Evolutionary conservation across 495 filamentous ascomycete genomes (phyloP), one percentile per base, ranked within the genome.

Genomic region (Bacidia rubella): DNA sequence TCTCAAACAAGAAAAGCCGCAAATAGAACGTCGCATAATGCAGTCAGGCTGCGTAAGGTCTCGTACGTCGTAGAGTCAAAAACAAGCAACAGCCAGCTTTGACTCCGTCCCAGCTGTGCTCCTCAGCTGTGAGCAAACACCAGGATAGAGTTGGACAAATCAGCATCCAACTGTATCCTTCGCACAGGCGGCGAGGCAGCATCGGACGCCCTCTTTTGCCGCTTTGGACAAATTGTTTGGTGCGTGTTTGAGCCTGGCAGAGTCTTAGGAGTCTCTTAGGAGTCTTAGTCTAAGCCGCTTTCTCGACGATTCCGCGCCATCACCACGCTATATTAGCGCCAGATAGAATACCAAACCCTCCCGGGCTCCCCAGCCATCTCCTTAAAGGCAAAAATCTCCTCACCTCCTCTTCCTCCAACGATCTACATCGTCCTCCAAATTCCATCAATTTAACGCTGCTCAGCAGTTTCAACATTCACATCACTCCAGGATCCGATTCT

Each of bases 301-400:
- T 35, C 15, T n/a, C n/a, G n/a, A n/a, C n/a, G n/a, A n/a, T n/a
- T n/a, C n/a, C n/a, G n/a, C n/a, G 19, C 41, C 41, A 22, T 22
- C 23, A 43, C 19, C 3, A 22, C 9, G 4, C 19, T 22, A 47
- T 47, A 47, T 47, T 47, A 22, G 20, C 2, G 24, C 3, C 15
- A 2, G n/a, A 12, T 3, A 47, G 24, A 47, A 47, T 21, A 21
- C 17, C 19, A 49, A 49, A 49, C 47, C 24, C 17, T 7, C 2
- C 1, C 4, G 2, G 12, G 43, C 15, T 21, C 21, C 47, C 47
- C 26, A 21, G 47, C 47, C 47, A 22, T 50, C 47, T 25, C 27
- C 47, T 38, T 50, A 32, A 50, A 12, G 32, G 47, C 19, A 25
- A 49, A 49, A 49, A 49, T 49, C 47, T 49, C 47, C 25, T 35